phyloP scores from a whole-genome alignment of 2,329 filamentous ascomycete species.

The Alternaria triticina region DNA sequence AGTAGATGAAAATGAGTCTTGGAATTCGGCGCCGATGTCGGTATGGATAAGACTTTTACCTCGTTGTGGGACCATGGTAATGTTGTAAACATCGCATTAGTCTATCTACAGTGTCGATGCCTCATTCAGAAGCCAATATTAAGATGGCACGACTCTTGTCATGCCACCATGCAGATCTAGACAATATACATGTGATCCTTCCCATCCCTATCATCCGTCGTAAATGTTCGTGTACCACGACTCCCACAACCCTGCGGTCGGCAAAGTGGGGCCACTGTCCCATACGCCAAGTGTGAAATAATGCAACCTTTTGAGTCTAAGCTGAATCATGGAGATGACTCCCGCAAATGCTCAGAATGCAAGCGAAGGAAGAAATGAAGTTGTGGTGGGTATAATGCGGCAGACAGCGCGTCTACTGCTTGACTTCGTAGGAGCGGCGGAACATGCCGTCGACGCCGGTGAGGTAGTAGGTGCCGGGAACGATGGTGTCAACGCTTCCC shows the following conservation, averaged over 20 bases:
- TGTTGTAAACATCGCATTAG: slow-evolving; percentile 12
- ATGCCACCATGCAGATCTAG: slow-evolving; percentile 7
- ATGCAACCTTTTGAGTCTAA: slow-evolving; percentile 35
- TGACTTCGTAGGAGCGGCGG: slow-evolving; percentile 57
- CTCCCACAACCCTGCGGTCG: slow-evolving; percentile 4
- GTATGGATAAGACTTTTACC: background rate
- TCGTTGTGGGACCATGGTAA: background rate
- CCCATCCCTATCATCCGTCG: slow-evolving; percentile 19
- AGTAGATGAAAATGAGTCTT: background rate
- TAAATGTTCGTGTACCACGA: slow-evolving; percentile 18
- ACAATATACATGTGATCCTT: slow-evolving; percentile 17
- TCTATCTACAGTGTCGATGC: slow-evolving; percentile 21
- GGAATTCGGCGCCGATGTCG: slow-evolving; percentile 1
- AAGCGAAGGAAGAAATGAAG: slow-evolving; percentile 36
- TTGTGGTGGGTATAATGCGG: slow-evolving; percentile 8
- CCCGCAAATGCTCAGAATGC: slow-evolving; percentile 47
- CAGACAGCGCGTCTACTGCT: slow-evolving; percentile 48
- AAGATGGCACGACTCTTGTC: slow-evolving; percentile 12
- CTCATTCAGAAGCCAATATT: slow-evolving; percentile 15
- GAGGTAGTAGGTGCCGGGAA: slow-evolving; percentile 60
- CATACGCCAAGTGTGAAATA: slow-evolving; percentile 26
- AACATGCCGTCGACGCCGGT: slow-evolving; percentile 59
- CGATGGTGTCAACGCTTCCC: slow-evolving; percentile 53
- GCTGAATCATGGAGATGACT: slow-evolving; percentile 38
- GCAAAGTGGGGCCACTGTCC: slow-evolving; percentile 6